A percentile compares a stretch with the other conserved stretches of the same genome.
These are phyloP conservation scores for Saccharata proteae DNA, from an alignment of 2,329 filamentous ascomycete species.

Conservation along the genomic window DNA sequence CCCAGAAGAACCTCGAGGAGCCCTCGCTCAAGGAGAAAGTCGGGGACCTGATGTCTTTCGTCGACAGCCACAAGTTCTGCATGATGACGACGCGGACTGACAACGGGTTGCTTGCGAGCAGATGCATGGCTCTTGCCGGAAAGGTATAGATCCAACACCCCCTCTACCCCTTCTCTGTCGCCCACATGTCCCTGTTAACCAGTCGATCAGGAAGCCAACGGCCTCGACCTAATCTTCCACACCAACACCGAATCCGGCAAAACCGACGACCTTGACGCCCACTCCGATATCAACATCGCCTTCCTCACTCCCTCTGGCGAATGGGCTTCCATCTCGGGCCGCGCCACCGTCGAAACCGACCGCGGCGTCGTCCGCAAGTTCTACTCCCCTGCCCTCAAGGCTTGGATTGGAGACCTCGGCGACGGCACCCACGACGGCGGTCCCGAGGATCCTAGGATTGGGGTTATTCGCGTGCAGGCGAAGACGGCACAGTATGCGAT, in stretches of 20 bases:
- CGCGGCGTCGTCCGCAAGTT: constrained; percentile 52
- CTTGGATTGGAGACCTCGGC: constrained; percentile 70
- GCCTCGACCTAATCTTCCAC: constrained; percentile 77
- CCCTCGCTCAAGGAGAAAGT: constrained; percentile 61
- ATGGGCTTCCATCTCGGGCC: constrained; percentile 79
- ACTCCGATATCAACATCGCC: constrained; percentile 67
- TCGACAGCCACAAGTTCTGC: constrained; percentile 64
- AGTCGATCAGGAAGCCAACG: constrained; percentile 54
- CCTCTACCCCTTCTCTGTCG: constrained; percentile 2
- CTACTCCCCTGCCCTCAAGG: constrained; percentile 62
- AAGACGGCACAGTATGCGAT: constrained; percentile 62
- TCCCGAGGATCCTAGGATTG: constrained; percentile 69
- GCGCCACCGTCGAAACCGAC: constrained; percentile 57
- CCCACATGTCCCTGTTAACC: neutral
- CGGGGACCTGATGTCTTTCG: constrained; percentile 59
- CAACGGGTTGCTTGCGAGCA: constrained; percentile 58
- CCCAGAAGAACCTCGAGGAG: constrained; percentile 62
- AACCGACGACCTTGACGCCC: constrained; percentile 62
- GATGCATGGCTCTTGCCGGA: constrained; percentile 75
- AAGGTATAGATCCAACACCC: constrained; percentile 41
- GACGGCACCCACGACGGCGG: constrained; percentile 76
- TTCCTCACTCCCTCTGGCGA: constrained; percentile 67
- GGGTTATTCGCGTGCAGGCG: constrained; percentile 64
- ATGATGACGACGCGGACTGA: constrained; percentile 73
- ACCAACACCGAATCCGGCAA: constrained; percentile 86